Conservation (phyloP, 352 stramenopile species). For the Globisporangium mamillatum region DNA sequence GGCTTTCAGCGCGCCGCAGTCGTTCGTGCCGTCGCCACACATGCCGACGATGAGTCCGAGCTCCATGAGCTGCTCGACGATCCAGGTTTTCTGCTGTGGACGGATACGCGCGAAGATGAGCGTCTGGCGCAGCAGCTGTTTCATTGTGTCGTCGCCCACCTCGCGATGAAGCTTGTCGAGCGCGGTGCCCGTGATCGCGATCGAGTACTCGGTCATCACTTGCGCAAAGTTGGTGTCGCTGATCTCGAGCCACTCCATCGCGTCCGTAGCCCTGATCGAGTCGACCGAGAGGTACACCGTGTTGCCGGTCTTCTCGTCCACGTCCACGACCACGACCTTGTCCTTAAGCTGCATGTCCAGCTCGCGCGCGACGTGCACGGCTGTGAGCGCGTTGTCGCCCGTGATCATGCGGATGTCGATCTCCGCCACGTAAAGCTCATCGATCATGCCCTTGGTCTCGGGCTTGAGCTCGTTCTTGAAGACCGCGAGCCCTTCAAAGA, state of each 20-base stretch:
- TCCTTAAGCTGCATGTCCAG: slow-evolving; percentile 39
- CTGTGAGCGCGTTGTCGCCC: background rate
- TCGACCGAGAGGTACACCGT: slow-evolving; percentile 37
- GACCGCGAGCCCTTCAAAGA: slow-evolving; percentile 68
- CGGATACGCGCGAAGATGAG: slow-evolving; percentile 59
- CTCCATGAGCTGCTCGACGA: slow-evolving; percentile 56
- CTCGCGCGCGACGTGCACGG: slow-evolving; percentile 26
- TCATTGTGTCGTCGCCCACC: slow-evolving; percentile 32
- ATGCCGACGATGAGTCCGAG: slow-evolving; percentile 59
- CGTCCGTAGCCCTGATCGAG: slow-evolving; percentile 24
- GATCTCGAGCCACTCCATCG: slow-evolving; percentile 32
- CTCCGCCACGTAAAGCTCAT: slow-evolving; percentile 54
- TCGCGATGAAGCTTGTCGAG: slow-evolving; percentile 34
- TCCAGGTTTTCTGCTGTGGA: slow-evolving; percentile 54
- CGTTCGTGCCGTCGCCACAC: slow-evolving; percentile 96
- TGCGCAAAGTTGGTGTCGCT: slow-evolving; percentile 25
- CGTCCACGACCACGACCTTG: slow-evolving; percentile 40
- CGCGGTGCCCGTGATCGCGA: slow-evolving; percentile 51
- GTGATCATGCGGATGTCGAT: slow-evolving; percentile 17
- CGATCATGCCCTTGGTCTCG: slow-evolving; percentile 61
- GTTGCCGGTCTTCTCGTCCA: slow-evolving; percentile 18
- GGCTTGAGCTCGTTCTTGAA: slow-evolving; percentile 86
- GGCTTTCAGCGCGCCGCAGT: slow-evolving; percentile 87
- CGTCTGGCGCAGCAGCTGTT: slow-evolving; percentile 34
- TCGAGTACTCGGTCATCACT: slow-evolving; percentile 27